Conservation (phyloP, 2,329 filamentous ascomycete genomes). For the Trichoderma semiorbis region DNA sequence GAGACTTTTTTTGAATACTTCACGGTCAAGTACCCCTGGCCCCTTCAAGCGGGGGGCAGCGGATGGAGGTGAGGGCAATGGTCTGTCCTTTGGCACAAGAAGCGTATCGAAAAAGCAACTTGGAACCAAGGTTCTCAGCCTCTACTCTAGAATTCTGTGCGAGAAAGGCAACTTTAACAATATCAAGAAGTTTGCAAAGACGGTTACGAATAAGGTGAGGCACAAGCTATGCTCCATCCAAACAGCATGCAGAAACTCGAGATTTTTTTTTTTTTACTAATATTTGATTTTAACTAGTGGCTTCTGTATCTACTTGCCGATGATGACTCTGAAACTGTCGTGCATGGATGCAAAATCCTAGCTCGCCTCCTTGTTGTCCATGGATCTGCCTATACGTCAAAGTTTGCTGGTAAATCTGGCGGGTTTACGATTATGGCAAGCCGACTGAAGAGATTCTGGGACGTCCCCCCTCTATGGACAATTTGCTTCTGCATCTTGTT, state of each 20-base stretch:
- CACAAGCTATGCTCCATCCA: neutral
- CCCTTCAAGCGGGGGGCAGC: slow-evolving; percentile 37
- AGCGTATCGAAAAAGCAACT: slow-evolving; percentile 64
- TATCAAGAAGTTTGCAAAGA: slow-evolving; percentile 85
- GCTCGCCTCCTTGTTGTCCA: slow-evolving; percentile 80
- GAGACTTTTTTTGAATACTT: slow-evolving; percentile 38
- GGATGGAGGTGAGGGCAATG: slow-evolving; percentile 31
- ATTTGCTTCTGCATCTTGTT: slow-evolving; percentile 88
- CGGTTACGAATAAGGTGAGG: slow-evolving; percentile 86
- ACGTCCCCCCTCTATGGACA: slow-evolving; percentile 77
- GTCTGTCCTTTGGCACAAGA: slow-evolving; percentile 32
- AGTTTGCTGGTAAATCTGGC: slow-evolving; percentile 78
- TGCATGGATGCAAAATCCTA: slow-evolving; percentile 77
- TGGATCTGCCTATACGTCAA: slow-evolving; percentile 74
- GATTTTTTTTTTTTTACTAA: neutral
- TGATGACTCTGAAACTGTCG: slow-evolving; percentile 76
- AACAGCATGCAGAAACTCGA: neutral
- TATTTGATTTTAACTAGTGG: slow-evolving; percentile 56
- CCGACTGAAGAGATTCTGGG: slow-evolving; percentile 84
- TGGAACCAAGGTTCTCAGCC: slow-evolving; percentile 68
- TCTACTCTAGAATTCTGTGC: slow-evolving; percentile 77
- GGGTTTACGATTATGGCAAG: slow-evolving; percentile 85
- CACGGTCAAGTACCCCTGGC: slow-evolving; percentile 41
- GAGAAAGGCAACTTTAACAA: slow-evolving; percentile 63
- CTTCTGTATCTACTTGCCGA: slow-evolving; percentile 87